phyloP scores from a whole-genome alignment of 2,329 filamentous ascomycete species.

The Pseudogymnoascus sp. region DNA sequence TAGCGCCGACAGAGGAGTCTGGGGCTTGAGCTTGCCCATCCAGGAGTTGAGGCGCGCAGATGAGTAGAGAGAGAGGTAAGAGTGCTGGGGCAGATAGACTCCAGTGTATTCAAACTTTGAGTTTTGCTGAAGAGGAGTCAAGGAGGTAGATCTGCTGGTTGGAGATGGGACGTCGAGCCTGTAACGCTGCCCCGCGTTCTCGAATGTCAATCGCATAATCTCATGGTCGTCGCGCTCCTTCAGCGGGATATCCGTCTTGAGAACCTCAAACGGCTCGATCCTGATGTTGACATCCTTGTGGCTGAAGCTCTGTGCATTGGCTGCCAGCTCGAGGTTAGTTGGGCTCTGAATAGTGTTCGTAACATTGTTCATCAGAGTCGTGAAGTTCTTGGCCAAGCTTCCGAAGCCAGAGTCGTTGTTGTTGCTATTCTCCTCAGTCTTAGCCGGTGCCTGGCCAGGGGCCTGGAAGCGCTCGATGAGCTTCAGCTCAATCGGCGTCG shows the following conservation, averaged over 20 bases:
- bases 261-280: slow-evolving; percentile 60
- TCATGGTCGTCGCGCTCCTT: slow-evolving; percentile 51
- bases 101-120: slow-evolving; percentile 52
- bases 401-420: slow-evolving; percentile 20
- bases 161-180: slow-evolving; percentile 63
- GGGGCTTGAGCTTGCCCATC: slow-evolving; percentile 71
- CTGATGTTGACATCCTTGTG: slow-evolving; percentile 53
- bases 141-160: slow-evolving; percentile 48
- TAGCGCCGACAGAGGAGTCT: slow-evolving; percentile 66
- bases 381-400: slow-evolving; percentile 39
- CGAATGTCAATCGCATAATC: slow-evolving; percentile 65
- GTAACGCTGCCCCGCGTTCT: slow-evolving; percentile 55
- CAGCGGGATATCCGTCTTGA: slow-evolving; percentile 51
- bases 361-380: slow-evolving; percentile 35
- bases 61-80: slow-evolving; percentile 57
- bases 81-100: slow-evolving; percentile 51
- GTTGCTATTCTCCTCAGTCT: slow-evolving; percentile 27
- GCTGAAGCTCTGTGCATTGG: slow-evolving; percentile 52
- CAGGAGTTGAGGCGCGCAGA: slow-evolving; percentile 62
- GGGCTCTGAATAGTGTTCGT: slow-evolving; percentile 22
- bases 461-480: slow-evolving; percentile 64
- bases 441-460: slow-evolving; percentile 32
- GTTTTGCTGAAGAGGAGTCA: slow-evolving; percentile 46
- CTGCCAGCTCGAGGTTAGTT: slow-evolving; percentile 24
- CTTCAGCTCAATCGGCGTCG: slow-evolving; percentile 62